phyloP scores from a whole-genome alignment of 768 basidiomycete genomes.

The Cystofilobasidium ferigula region DNA sequence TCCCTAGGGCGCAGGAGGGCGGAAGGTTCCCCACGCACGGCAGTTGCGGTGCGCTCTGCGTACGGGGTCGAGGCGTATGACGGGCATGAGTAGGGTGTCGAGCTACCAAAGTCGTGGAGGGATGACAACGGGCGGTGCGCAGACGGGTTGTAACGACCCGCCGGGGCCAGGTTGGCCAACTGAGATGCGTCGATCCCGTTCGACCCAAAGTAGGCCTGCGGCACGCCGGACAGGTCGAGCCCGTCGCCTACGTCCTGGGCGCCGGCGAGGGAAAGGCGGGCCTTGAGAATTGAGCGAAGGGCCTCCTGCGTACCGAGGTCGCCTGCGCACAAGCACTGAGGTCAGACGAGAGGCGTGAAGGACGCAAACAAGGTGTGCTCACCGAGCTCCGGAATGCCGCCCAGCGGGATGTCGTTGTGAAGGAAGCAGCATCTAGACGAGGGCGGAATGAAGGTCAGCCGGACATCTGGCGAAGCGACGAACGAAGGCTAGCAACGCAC shows the following conservation, averaged over 20 bases:
- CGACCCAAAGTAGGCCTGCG: too few relatives aligned
- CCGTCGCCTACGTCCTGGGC: too few relatives aligned
- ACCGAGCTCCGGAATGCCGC: conserved; percentile 25
- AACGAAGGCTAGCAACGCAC: not conserved
- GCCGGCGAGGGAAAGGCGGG: not conserved
- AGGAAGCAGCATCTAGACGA: conserved; percentile 24
- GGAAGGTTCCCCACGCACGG: too few relatives aligned
- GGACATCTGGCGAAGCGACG: not conserved
- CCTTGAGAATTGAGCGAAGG: conserved; percentile 15
- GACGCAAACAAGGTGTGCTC: not conserved
- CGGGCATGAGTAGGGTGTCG: too few relatives aligned
- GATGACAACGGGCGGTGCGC: too few relatives aligned
- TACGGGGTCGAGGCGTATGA: too few relatives aligned
- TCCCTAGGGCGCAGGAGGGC: conserved; percentile 10
- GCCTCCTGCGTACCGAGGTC: conserved; percentile 20
- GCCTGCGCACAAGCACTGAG: not conserved
- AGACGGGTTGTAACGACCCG: too few relatives aligned
- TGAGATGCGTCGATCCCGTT: too few relatives aligned
- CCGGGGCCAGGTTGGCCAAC: too few relatives aligned
- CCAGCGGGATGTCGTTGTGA: conserved; percentile 25
- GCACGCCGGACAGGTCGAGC: too few relatives aligned
- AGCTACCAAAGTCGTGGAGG: too few relatives aligned
- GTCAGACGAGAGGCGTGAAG: not conserved
- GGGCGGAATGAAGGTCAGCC: not conserved
- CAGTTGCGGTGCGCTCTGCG: too few relatives aligned